phyloP scores from a whole-genome alignment of 2,329 filamentous ascomycete genomes.

The Chrysosphaeria jannelii region DNA sequence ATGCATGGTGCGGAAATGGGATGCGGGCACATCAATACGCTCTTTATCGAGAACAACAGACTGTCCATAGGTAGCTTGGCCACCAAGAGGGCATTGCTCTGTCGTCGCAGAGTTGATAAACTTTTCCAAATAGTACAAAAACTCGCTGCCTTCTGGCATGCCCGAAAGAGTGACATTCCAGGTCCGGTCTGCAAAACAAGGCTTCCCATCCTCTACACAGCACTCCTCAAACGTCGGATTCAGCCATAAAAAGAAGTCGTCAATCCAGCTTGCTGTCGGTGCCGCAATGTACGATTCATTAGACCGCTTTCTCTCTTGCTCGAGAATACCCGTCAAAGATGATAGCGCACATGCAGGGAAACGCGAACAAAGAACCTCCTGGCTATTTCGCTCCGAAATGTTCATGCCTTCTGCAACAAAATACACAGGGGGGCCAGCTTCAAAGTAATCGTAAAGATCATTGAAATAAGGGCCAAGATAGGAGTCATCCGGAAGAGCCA shows the following conservation, averaged over 20 bases:
- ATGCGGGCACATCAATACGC: constrained; percentile 36
- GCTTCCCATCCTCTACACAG: constrained; percentile 37
- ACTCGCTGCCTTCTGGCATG: constrained; percentile 85
- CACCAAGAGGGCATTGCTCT: constrained; percentile 63
- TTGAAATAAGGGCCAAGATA: constrained; percentile 94
- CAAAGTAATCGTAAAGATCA: constrained; percentile 77
- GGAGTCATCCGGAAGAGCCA: constrained; percentile 76
- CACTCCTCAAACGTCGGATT: constrained; percentile 51
- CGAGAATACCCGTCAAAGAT: constrained; percentile 68
- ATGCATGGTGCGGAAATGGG: constrained; percentile 77
- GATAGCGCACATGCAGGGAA: constrained; percentile 68
- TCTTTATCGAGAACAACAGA: constrained; percentile 52
- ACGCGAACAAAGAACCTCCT: constrained; percentile 67
- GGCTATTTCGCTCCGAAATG: constrained; percentile 40
- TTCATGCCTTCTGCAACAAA: constrained; percentile 73
- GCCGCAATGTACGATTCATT: constrained; percentile 69
- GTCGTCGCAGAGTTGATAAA: constrained; percentile 61
- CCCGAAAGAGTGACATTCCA: constrained; percentile 79
- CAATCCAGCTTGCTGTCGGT: constrained; percentile 80
- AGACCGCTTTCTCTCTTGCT: constrained; percentile 75
- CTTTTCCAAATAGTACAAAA: constrained; percentile 54
- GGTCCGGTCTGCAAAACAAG: constrained; percentile 51
- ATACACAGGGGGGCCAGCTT: constrained; percentile 77
- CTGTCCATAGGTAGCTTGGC: constrained; percentile 60
- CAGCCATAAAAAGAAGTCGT: constrained; percentile 92